Evolutionary conservation across 2,329 filamentous ascomycete species (phyloP).

Genomic region (Hymenoscyphus fructigenus): DNA sequence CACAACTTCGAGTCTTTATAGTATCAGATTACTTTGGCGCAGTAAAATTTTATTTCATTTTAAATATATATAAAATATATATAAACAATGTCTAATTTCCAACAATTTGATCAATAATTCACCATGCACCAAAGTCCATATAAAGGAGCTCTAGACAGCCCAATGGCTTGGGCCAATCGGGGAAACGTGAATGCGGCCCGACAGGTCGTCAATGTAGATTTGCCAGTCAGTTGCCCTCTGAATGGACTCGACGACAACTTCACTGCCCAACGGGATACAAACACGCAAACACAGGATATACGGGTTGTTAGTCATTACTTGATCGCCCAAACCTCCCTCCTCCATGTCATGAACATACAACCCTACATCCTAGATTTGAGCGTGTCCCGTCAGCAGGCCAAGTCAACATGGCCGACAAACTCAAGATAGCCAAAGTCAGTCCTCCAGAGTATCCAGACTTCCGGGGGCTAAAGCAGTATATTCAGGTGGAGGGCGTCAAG

Average conservation of each 20-base stretch:
- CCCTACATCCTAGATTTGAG: constrained; percentile 17
- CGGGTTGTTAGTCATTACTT: not conserved
- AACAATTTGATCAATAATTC: no score
- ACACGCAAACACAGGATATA: not conserved
- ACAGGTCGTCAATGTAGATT: not conserved
- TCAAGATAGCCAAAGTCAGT: constrained; percentile 45
- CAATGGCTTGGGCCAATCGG: not conserved
- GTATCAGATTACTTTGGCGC: no score
- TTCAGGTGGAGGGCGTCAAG: constrained; percentile 59
- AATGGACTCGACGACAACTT: constrained; percentile 7
- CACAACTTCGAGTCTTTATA: no score
- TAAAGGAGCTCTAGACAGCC: no score
- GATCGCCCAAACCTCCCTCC: not conserved
- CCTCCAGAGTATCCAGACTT: not conserved
- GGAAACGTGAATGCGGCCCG: constrained; percentile 12
- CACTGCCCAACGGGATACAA: constrained; percentile 1
- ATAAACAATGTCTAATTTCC: no score
- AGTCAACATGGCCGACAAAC: constrained; percentile 42
- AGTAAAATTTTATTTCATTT: no score
- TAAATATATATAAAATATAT: no score
- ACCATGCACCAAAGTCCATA: not conserved
- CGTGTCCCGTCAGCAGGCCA: constrained; percentile 22
- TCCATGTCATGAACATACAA: constrained; percentile 20
- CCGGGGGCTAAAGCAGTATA: constrained; percentile 16
- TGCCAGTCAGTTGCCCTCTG: not conserved